phyloP scores from a whole-genome alignment of 495 filamentous ascomycete species.

The Aspergillus coremiiformis region DNA sequence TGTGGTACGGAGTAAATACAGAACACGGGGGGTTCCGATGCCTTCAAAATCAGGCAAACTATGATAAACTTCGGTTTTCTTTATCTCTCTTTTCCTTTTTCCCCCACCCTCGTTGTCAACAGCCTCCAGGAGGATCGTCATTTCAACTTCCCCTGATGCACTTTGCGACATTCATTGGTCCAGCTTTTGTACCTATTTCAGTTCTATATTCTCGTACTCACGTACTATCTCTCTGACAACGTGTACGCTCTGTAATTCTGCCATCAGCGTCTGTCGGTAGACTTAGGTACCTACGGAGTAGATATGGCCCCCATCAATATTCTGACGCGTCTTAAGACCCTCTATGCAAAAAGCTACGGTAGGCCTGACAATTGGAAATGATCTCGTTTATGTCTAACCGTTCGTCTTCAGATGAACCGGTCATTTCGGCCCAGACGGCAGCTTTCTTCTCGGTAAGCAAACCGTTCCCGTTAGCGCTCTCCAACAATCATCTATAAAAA shows the following conservation, averaged over 20 bases:
- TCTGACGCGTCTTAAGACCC: conserved; percentile 28
- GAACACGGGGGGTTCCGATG: background rate
- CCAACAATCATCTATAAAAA: conserved; percentile 10
- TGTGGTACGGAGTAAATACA: background rate
- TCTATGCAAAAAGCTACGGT: conserved; percentile 35
- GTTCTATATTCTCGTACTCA: no score
- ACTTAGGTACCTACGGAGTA: background rate
- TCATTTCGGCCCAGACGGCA: conserved; percentile 41
- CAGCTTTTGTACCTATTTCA: background rate
- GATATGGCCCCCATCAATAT: conserved; percentile 34
- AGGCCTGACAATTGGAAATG: conserved; percentile 5
- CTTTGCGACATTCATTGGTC: background rate
- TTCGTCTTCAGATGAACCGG: conserved; percentile 34
- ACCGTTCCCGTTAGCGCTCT: conserved; percentile 6
- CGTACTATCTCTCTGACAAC: background rate
- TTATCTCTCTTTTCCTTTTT: background rate
- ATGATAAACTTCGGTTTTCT: background rate
- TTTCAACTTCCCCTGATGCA: background rate
- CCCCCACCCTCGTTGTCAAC: background rate
- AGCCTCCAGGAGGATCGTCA: background rate
- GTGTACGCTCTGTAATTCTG: background rate
- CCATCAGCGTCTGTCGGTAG: background rate
- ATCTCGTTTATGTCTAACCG: conserved; percentile 4
- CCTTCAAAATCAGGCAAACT: conserved; percentile 1
- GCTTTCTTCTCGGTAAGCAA: conserved; percentile 47